Base-by-base conservation (phyloP, 257 asterid genomes). In the Nicotiana attenuata region DNA sequence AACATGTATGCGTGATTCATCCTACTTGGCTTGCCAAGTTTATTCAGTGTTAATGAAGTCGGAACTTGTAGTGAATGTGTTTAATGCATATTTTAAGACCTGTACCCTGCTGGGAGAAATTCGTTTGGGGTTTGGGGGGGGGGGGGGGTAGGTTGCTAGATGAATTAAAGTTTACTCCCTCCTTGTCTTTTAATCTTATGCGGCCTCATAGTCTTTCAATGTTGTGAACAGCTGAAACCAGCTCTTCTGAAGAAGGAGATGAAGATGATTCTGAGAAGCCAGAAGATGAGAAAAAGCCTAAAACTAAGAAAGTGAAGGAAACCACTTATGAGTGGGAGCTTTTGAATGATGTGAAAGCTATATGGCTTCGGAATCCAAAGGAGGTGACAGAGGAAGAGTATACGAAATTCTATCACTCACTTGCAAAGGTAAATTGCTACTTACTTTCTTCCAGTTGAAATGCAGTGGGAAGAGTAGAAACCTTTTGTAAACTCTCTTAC, bases 361-460 rank as follows among this genome's bases (percentile, higher is more conserved):
- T 94, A 81, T 94, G 98, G 98, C 85, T 94, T 53, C 88, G 98
- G 69, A 94, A 35, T 83, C 98, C 97, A 16, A 94, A 92, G 88
- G 98, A 94, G 86, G 98, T 94, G 84, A 92, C 97, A 1, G 97
- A 94, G 3, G 98, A 94, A 88, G 98, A 94, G 80, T 94, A 94
- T 66, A 84, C 87, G 0, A 93, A 91, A 81, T 94, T 94, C 86
- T 94, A 94, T 86, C 98, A 89, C 87, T 87, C 98, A 60, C 86
- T 94, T 81, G 88, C 98, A 73, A 94, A 94, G 98, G 98, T 93
- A 83, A 19, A 10, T 76, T 69, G 26, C 16, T 26, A 15, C 76
- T 7, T 41, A 8, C 56, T 13, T 52, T 52, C 56, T 52, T 52
- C 17, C 56, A 52, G 19, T 10, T 52, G 56, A 52, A 52, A 13